phyloP scores from a whole-genome alignment of 1,139 yeast species.

The Yamadazyma triangularis region DNA sequence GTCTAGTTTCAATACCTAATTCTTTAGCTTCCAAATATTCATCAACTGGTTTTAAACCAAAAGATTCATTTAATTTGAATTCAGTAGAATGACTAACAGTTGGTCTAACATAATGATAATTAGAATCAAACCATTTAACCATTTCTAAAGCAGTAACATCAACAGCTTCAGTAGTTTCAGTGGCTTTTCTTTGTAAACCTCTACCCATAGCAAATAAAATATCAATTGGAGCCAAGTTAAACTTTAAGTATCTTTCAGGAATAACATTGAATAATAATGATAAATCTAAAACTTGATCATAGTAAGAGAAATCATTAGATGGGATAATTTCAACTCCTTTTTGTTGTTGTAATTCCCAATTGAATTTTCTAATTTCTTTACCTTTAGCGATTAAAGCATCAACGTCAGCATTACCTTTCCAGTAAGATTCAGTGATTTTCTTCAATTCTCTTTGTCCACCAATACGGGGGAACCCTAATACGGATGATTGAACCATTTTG shows the following conservation, averaged over 20 bases:
- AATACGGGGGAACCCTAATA: slow-evolving; percentile 98
- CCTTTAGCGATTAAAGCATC: slow-evolving; percentile 90
- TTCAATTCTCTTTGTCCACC: slow-evolving; percentile 99
- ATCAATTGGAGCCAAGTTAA: slow-evolving; percentile 83
- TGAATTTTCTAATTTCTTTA: slow-evolving; percentile 89
- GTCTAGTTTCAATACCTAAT: slow-evolving; percentile 94
- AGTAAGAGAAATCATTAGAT: slow-evolving; percentile 96
- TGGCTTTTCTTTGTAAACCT: slow-evolving; percentile 97
- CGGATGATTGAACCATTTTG: slow-evolving; percentile 88
- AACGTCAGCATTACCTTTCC: slow-evolving; percentile 87
- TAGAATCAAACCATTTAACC: slow-evolving; percentile 99
- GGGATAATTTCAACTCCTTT: slow-evolving; percentile 98
- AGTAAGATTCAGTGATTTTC: slow-evolving; percentile 98
- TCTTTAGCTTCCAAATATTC: slow-evolving; percentile 98
- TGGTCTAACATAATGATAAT: slow-evolving; percentile 99
- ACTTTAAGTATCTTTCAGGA: slow-evolving; percentile 96
- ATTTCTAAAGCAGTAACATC: slow-evolving; percentile 99
- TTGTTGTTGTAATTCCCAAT: slow-evolving; percentile 96
- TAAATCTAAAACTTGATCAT: slow-evolving; percentile 94
- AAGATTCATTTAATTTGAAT: slow-evolving; percentile 76
- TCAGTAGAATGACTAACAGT: slow-evolving; percentile 93
- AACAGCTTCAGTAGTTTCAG: slow-evolving; percentile 81
- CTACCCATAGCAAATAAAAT: slow-evolving; percentile 99
- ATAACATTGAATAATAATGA: slow-evolving; percentile 90
- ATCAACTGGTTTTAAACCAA: slow-evolving; percentile 91